Percentiles rank a stretch among this genome's conserved stretches.
Conservation (phyloP, 2,329 filamentous ascomycete genomes). For the Pyrenophora teres region DNA sequence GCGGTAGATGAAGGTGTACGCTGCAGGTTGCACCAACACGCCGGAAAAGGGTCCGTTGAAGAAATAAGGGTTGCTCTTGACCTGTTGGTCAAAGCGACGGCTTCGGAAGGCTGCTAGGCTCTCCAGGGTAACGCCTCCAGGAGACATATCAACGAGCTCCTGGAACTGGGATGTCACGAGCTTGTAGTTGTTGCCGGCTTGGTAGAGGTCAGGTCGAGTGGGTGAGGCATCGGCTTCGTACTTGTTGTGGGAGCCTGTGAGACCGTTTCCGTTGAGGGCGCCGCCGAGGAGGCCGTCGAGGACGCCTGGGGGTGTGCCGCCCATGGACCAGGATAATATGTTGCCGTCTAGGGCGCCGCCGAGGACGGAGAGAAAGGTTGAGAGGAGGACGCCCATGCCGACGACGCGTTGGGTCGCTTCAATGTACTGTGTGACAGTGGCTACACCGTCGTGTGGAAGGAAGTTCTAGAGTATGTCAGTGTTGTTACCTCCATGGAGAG, state of each 20-base stretch:
- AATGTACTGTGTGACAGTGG: slow-evolving; percentile 27
- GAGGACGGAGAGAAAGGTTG: slow-evolving; percentile 23
- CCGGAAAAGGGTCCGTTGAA: slow-evolving; percentile 32
- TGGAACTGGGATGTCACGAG: slow-evolving; percentile 28
- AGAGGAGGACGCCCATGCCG: slow-evolving; percentile 23
- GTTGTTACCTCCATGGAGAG: background rate
- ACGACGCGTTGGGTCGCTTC: slow-evolving; percentile 26
- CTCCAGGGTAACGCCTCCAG: slow-evolving; percentile 27
- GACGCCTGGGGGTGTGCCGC: slow-evolving; percentile 17
- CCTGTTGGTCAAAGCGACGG: slow-evolving; percentile 26
- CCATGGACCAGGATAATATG: slow-evolving; percentile 27
- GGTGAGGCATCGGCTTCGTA: slow-evolving; percentile 32
- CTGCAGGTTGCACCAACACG: slow-evolving; percentile 31
- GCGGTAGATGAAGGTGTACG: slow-evolving; percentile 33
- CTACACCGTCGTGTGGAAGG: slow-evolving; percentile 29
- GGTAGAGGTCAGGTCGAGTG: slow-evolving; percentile 28
- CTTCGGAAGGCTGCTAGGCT: slow-evolving; percentile 26
- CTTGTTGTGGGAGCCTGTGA: slow-evolving; percentile 31
- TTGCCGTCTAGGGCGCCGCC: slow-evolving; percentile 28
- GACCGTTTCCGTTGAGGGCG: slow-evolving; percentile 21
- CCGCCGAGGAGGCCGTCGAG: slow-evolving; percentile 2
- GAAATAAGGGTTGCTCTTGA: slow-evolving; percentile 24
- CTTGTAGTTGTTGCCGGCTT: slow-evolving; percentile 30
- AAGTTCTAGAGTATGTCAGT: slow-evolving; percentile 17
- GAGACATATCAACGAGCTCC: slow-evolving; percentile 25